Base-by-base conservation (phyloP, 2,329 filamentous ascomycete genomes). In the Cladosporium sp. region DNA sequence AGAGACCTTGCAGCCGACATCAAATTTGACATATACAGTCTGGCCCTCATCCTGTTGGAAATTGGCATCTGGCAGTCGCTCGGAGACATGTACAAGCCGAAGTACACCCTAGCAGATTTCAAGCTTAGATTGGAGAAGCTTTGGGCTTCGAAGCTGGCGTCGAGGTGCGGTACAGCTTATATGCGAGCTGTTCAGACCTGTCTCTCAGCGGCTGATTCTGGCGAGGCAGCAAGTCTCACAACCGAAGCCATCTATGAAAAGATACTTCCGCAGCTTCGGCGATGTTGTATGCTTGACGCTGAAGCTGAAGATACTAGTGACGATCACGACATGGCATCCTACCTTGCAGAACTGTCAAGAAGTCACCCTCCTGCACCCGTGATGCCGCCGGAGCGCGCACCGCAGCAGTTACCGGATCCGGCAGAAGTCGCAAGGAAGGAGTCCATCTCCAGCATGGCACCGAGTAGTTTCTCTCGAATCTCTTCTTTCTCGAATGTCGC, bases 1-100 rank as follows among this genome's bases (percentile, higher is more conserved):
- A 64, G 72, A 57, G 69, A 70, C 4, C 72, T 77, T 1, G 80
- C 83, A 51, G 78, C 75, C 70, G 61, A 66, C 46, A 53, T 67
- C 43, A 62, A 63, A 28, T 77, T 74, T 32, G 87, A 91, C 56
- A 71, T 91, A 2, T 89, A 89, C 65, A 84, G 85, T 6, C 74
- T 92, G 1, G 85, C 85, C 14, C 80, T 89, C 71, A 72, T 89
- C 3, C 75, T 92, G 0, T 73, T 90, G 2, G 87, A 87, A 6
- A 82, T 91, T 49, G 87, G 87, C 6, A 70, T 91, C 8, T 92
- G 87, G 87, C 82, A 80, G 3, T 83, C 81, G 9, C 74, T 89
- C 22, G 77, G 77, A 51, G 78, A 75, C 68, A 42, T 82, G 10
- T 76, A 77, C 62, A 78, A 87, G 22, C 71, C 80, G 0, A 80